A percentile compares a stretch with the other conserved stretches of the same genome.
These are phyloP conservation scores for Parachlorella kessleri DNA, from an alignment of 139 green algal species.

Conservation along the genomic window DNA sequence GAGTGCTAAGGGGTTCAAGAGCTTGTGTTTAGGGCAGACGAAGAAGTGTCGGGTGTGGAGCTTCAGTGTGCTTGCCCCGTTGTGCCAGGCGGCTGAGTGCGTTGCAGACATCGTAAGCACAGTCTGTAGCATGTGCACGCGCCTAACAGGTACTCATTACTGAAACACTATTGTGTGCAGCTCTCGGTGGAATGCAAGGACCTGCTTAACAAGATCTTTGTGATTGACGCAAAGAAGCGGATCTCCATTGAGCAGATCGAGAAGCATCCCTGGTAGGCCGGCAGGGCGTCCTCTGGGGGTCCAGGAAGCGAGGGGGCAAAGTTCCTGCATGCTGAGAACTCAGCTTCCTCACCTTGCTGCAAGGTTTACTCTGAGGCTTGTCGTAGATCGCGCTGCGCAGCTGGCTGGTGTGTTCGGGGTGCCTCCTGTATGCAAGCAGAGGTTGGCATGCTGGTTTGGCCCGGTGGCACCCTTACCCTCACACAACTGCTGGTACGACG, in stretches of 20 bases:
- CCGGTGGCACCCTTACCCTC: not conserved
- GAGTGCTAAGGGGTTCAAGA: no score
- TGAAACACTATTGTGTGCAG: no score
- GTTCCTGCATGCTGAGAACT: not conserved
- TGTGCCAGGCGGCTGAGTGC: no score
- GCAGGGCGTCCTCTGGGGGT: not conserved
- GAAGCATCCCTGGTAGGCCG: constrained; percentile 64
- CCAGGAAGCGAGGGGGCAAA: not conserved
- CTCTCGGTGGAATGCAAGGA: constrained; percentile 65
- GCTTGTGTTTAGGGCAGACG: no score
- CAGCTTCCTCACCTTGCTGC: not conserved
- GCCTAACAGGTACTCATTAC: no score
- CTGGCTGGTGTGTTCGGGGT: not conserved
- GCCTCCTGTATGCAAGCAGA: not conserved
- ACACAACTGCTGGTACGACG: not conserved
- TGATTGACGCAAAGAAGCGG: constrained; percentile 69
- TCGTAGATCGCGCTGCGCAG: not conserved
- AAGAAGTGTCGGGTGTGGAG: no score
- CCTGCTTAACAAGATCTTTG: constrained; percentile 79
- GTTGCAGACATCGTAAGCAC: no score
- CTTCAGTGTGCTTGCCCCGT: no score
- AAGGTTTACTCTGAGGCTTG: not conserved
- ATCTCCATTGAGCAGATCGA: constrained; percentile 70
- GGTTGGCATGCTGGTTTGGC: not conserved
- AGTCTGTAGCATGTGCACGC: no score